These are phyloP conservation scores for Inonotus obliquus DNA, from an alignment of 1,284 basidiomycete genomes.

Conservation along the genomic window DNA sequence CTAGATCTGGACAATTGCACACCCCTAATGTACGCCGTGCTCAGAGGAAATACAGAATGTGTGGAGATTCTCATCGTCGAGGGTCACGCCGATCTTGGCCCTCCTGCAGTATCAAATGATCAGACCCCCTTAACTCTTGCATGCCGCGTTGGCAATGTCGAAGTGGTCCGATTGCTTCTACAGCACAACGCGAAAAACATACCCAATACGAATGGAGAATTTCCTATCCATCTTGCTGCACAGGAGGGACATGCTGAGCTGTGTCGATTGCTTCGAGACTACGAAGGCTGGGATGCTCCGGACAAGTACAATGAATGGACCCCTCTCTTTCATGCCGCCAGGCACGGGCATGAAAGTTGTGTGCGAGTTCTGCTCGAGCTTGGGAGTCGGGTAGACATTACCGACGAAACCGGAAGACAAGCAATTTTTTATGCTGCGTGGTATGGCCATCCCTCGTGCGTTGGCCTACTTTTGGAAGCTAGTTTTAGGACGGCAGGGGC, in stretches of 20 bases:
- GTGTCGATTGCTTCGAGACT: constrained; percentile 71
- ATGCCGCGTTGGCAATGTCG: constrained; percentile 84
- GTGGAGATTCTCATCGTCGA: constrained; percentile 74
- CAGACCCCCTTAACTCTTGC: constrained; percentile 89
- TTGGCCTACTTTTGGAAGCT: constrained; percentile 67
- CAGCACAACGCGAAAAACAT: constrained; percentile 74
- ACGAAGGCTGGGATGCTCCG: constrained; percentile 80
- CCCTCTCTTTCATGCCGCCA: constrained; percentile 92
- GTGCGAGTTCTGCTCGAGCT: constrained; percentile 76
- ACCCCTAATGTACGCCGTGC: constrained; percentile 89
- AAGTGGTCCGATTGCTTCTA: constrained; percentile 78
- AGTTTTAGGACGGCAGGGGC: constrained; percentile 25
- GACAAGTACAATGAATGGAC: constrained; percentile 99
- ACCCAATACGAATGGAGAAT: constrained; percentile 92
- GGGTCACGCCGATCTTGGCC: constrained; percentile 55
- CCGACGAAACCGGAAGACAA: constrained; percentile 84
- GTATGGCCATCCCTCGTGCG: constrained; percentile 87
- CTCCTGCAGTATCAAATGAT: constrained; percentile 57
- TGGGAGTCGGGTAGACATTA: constrained; percentile 68
- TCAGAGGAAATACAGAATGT: constrained; percentile 81
- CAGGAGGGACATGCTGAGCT: constrained; percentile 87
- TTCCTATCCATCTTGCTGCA: constrained; percentile 97
- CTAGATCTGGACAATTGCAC: constrained; percentile 94
- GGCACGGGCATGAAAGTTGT: constrained; percentile 80
- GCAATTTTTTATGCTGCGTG: constrained; percentile 96